Evolutionary conservation across 208 protist genomes (phyloP), one percentile per base, ranked within the genome.

Genomic region (Giardia duodenalis): DNA sequence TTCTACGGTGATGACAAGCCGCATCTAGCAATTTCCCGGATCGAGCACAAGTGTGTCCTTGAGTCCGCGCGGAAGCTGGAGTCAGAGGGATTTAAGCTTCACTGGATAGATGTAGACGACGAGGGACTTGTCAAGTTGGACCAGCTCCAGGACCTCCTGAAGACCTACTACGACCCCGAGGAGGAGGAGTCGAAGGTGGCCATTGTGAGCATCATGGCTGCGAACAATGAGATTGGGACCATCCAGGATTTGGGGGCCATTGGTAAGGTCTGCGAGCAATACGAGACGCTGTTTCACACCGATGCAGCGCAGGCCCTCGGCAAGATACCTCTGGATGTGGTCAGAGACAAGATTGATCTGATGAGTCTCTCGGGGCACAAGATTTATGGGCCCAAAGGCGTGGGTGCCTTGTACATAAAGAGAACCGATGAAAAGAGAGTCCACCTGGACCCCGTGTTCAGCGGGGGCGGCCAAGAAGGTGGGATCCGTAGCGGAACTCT

Each of bases 381-480:
- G 89, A 90, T 94, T 0, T 93, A 94, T 46, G 93, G 93, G 22
- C 93, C 93, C 1, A 93, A 93, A 48, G 93, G 93, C 47, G 93
- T 94, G 1, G 93, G 93, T 47, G 90, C 86, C 57, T 67, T 95
- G 96, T 67, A 95, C 95, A 19, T 95, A 96, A 93, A 94, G 96
- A 2, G 96, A 98, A 48, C 97, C 99, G 95, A 92, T 98, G 57
- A 30, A 10, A 76, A 30, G 30, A 0, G 98, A 76, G 97, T 99
- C 0, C 95, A 98, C 44, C 94, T 99, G 42, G 96, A 97, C 86
- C 97, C 98, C 0, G 95, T 99, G 1, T 95, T 99, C 45, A 98
- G 95, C 94, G 99, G 99, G 47, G 99, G 99, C 88, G 98, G 98
- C n/a, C 98, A 99, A 95, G 97, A 99, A 96, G 94, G 97, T 47